Percentiles rank a stretch among this genome's conserved stretches.
phyloP scores from a whole-genome alignment of 192 early-diverging fungal species.

The Backusella tarrabulga region DNA sequence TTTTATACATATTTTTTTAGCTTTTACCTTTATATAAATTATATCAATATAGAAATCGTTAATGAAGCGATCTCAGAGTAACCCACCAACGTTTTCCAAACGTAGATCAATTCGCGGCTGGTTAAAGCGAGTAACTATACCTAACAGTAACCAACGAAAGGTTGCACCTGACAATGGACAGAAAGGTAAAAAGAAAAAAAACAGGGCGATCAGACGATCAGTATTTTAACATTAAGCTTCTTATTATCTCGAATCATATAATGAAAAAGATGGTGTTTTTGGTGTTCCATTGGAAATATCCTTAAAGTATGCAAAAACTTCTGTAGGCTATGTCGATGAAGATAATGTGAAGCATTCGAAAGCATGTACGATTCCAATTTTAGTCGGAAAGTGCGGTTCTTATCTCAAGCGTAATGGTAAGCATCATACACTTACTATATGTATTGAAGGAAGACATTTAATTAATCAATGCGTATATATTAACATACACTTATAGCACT shows the following conservation, averaged over 20 bases:
- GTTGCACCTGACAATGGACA: background rate
- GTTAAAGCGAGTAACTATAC: constrained; percentile 6
- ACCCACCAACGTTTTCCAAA: constrained; percentile 13
- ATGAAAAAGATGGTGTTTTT: constrained; percentile 23
- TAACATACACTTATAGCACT: constrained; percentile 29
- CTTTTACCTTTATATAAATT: background rate
- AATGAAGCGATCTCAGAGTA: constrained; percentile 16
- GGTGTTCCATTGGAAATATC: constrained; percentile 30
- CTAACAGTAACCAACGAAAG: background rate
- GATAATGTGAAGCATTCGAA: constrained; percentile 31
- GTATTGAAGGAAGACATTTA: background rate
- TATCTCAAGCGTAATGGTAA: constrained; percentile 37
- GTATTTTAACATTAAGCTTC: background rate
- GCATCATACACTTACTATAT: background rate
- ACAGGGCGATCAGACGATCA: background rate
- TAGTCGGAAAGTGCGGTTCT: constrained; percentile 40
- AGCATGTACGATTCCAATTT: constrained; percentile 32
- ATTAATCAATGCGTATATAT: background rate
- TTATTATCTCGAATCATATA: background rate
- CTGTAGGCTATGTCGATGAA: constrained; percentile 33
- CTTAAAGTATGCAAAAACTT: constrained; percentile 30
- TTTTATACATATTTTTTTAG: background rate
- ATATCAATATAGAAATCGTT: background rate
- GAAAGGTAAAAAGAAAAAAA: background rate
- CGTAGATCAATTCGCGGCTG: constrained; percentile 13